These are phyloP conservation scores for Leccinum variabile DNA, from an alignment of 1,284 basidiomycete species.

Conservation along the genomic window DNA sequence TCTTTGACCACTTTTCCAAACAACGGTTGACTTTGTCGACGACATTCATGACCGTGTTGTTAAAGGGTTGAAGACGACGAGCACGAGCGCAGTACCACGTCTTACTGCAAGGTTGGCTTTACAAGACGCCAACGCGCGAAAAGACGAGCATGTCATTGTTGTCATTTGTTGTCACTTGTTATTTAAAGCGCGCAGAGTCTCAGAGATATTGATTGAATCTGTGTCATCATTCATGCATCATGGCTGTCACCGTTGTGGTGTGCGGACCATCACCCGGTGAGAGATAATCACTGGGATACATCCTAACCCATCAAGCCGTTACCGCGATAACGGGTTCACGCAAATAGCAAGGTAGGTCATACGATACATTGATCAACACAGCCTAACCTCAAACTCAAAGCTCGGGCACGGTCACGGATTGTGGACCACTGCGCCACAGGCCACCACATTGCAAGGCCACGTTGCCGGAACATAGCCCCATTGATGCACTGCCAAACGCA, in stretches of 20 bases:
- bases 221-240: too few relatives aligned
- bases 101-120: slow-evolving; percentile 13
- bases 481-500: neutral
- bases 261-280: neutral
- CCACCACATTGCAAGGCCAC: neutral
- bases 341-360: neutral
- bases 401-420: neutral
- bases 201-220: too few relatives aligned
- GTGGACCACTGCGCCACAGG: neutral
- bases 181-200: slow-evolving; percentile 4
- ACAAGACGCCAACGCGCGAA: slow-evolving; percentile 18
- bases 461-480: neutral
- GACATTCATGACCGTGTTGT: slow-evolving; percentile 48
- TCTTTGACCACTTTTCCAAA: slow-evolving; percentile 52
- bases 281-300: neutral
- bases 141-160: slow-evolving; percentile 31
- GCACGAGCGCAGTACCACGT: slow-evolving; percentile 18
- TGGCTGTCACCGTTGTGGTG: too few relatives aligned
- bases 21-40: slow-evolving; percentile 47
- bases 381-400: neutral
- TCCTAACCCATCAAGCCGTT: too few relatives aligned
- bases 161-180: slow-evolving; percentile 33
- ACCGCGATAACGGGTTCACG: neutral
- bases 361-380: neutral
- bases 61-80: slow-evolving; percentile 12